These are phyloP conservation scores for Serendipita vermifera DNA, from an alignment of 768 basidiomycete species.

Conservation along the genomic window DNA sequence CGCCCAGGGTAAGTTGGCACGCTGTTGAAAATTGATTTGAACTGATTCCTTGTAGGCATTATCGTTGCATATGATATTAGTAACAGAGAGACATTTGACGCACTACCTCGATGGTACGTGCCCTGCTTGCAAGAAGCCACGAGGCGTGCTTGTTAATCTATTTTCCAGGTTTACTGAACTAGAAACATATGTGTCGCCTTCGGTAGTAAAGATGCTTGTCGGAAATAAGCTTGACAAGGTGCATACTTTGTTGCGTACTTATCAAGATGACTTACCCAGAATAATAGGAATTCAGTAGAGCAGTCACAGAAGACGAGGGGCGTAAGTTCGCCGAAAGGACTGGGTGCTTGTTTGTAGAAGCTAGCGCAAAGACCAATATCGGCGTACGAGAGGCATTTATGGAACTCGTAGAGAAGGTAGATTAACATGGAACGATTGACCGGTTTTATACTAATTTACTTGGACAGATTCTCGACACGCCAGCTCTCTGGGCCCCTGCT, in stretches of 20 bases:
- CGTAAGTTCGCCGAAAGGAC: slow-evolving; percentile 68
- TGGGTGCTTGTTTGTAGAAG: slow-evolving; percentile 79
- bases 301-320: slow-evolving; percentile 70
- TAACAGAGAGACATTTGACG: slow-evolving; percentile 84
- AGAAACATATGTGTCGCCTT: slow-evolving; percentile 77
- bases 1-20: slow-evolving; percentile 25
- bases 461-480: slow-evolving; percentile 57
- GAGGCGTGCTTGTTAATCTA: neutral
- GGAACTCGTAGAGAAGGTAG: slow-evolving; percentile 67
- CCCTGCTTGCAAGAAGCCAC: neutral
- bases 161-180: slow-evolving; percentile 52
- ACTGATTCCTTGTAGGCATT: neutral
- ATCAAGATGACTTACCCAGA: no score
- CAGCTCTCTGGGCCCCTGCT: slow-evolving; percentile 55
- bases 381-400: slow-evolving; percentile 67
- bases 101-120: slow-evolving; percentile 71
- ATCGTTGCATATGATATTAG: slow-evolving; percentile 84
- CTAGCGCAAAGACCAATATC: slow-evolving; percentile 81
- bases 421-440: neutral
- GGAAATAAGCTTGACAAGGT: slow-evolving; percentile 87
- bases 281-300: slow-evolving; percentile 72
- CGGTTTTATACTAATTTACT: no score
- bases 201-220: slow-evolving; percentile 88
- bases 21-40: neutral
- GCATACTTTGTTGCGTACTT: no score